Percentiles rank a stretch among this genome's conserved stretches.
Conservation (phyloP, 805 yeast genomes). For the Yamadazyma ubonensis region DNA sequence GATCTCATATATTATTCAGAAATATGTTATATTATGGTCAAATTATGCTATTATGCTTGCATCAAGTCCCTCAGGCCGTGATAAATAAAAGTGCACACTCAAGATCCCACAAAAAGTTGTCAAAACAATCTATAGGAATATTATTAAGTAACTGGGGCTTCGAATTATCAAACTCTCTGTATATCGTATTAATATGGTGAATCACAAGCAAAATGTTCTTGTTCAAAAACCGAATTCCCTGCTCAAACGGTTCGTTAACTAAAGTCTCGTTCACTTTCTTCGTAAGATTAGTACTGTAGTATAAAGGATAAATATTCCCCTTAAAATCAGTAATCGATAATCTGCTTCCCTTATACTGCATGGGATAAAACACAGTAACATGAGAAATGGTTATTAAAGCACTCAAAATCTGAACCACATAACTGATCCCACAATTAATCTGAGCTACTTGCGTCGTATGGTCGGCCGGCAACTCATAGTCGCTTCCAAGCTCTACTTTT, state of each 20-base stretch:
- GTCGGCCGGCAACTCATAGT: constrained; percentile 10
- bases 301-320: constrained; percentile 25
- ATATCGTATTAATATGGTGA: constrained; percentile 19
- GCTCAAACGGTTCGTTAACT: constrained; percentile 30
- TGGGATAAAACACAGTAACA: constrained; percentile 27
- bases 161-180: constrained; percentile 3
- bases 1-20: too few relatives aligned
- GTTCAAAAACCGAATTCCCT: constrained; percentile 31
- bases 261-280: constrained; percentile 20
- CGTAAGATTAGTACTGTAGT: constrained; percentile 22
- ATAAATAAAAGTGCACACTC: constrained; percentile 35
- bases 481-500: constrained; percentile 8
- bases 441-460: constrained; percentile 18
- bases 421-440: constrained; percentile 33
- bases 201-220: constrained; percentile 29
- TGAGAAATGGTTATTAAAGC: constrained; percentile 26
- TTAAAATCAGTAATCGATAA: constrained; percentile 26
- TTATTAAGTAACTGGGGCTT: constrained; percentile 10
- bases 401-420: constrained; percentile 29
- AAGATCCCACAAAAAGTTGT: constrained; percentile 42
- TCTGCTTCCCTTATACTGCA: constrained; percentile 22
- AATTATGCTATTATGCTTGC: too few relatives aligned
- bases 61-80: constrained; percentile 29
- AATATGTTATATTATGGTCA: too few relatives aligned
- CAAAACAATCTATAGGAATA: constrained; percentile 39